Evolutionary conservation across 257 asterid species (phyloP), one percentile per base, ranked within the genome.

Genomic region (Solanum peruvianum): DNA sequence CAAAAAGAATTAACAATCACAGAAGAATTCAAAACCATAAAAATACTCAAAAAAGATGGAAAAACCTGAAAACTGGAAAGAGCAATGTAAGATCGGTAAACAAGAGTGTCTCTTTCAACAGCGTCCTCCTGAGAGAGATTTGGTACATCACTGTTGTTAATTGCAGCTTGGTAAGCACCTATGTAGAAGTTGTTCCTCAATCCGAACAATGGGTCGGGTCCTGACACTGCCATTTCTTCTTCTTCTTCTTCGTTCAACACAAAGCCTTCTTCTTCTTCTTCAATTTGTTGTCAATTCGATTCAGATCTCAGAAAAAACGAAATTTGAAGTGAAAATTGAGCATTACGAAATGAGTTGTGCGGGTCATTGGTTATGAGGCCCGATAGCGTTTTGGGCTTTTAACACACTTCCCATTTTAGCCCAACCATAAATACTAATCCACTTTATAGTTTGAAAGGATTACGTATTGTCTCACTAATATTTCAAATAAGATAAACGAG

Each of bases 161-260:
- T 97, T 69, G 99, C 98, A 39, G 98, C 98, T 93, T 97, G 99
- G 89, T 94, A 97, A 25, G 99, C 98, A 27, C 99, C 99, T 78
- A 95, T 66, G 90, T 94, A 97, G 88, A 97, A 97, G 71, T 93
- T 97, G 96, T 95, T 97, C 88, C 98, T 91, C 89, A 97, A 91
- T 85, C 95, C 96, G 86, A 97, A 97, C 66, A 97, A 83, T 78
- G 91, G 98, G 90, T 97, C 99, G 71, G 99, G 98, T 90, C 97
- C 98, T 88, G 93, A 93, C 41, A 87, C 93, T 71, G 89, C 92
- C 90, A 89, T 85, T 81, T 87, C 83, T 93, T 91, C 13, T 84
- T 42, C 78, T 62, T 67, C 77, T 84, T 83, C 75, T 20, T n/a
- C 62, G 11, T 81, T 45, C 86, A 39, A 39, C 82, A 75, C 3